Conservation (phyloP, 1,284 basidiomycete genomes). For the Schizophyllum commune region DNA sequence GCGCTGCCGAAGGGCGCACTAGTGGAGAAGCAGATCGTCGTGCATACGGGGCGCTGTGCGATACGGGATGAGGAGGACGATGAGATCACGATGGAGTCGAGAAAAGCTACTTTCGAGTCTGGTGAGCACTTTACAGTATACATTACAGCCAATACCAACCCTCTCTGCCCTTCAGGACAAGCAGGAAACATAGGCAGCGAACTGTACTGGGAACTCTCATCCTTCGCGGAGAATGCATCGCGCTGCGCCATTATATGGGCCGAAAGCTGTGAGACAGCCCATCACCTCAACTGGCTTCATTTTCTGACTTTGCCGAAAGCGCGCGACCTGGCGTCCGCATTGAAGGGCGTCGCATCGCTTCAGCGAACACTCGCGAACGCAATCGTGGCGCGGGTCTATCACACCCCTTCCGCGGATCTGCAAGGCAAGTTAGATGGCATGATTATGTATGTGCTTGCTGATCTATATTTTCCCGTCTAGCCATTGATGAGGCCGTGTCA, state of each 20-base stretch:
- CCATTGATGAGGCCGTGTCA: not conserved
- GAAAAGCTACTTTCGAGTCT: conserved; percentile 28
- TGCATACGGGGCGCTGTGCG: conserved; percentile 56
- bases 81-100: conserved; percentile 21
- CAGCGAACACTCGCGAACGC: not conserved
- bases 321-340: not conserved
- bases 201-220: conserved; percentile 40
- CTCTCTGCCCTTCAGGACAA: not conserved
- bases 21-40: conserved; percentile 64
- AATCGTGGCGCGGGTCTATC: not conserved
- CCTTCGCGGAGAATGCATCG: conserved; percentile 29
- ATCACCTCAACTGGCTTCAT: not conserved
- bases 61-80: conserved; percentile 41
- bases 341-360: not conserved
- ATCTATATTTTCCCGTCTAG: not conserved
- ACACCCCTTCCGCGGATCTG: not conserved
- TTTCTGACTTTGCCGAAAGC: not conserved
- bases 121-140: conserved; percentile 23
- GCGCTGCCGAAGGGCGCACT: conserved; percentile 72
- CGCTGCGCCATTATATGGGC: conserved; percentile 36
- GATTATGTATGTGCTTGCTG: not conserved
- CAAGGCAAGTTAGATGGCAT: not conserved
- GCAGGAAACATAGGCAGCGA: conserved; percentile 13
- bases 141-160: not conserved
- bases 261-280: not conserved